These are phyloP conservation scores for Backusella circina DNA, from an alignment of 192 early-diverging fungal genomes.

Conservation along the genomic window DNA sequence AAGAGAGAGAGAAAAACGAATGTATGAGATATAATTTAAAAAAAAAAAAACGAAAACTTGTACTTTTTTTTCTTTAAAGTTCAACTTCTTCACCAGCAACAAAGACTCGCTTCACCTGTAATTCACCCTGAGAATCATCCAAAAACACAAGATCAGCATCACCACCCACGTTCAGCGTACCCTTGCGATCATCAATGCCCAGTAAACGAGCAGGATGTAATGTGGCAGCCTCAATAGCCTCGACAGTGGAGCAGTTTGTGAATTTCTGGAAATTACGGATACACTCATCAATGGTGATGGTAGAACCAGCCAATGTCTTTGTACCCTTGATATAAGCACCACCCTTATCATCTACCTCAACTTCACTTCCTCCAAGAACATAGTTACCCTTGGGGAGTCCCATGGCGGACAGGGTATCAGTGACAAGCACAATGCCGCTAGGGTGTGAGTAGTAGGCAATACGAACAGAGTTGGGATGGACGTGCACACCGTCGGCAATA, in stretches of 20 bases:
- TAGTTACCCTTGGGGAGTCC: constrained; percentile 69
- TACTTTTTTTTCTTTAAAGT: not conserved
- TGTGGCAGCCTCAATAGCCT: constrained; percentile 80
- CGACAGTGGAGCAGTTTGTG: constrained; percentile 69
- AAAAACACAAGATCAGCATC: constrained; percentile 79
- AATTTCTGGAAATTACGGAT: constrained; percentile 78
- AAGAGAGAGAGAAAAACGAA: not conserved
- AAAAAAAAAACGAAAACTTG: not conserved
- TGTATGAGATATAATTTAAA: constrained; percentile 1
- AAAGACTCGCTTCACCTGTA: constrained; percentile 65
- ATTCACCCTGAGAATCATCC: constrained; percentile 46
- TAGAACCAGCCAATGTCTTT: constrained; percentile 69
- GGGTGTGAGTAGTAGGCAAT: constrained; percentile 85
- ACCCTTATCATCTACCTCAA: constrained; percentile 34
- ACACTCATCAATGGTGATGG: constrained; percentile 67
- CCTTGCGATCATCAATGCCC: constrained; percentile 70
- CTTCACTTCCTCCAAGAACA: constrained; percentile 45
- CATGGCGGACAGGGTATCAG: constrained; percentile 78
- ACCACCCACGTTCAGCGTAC: constrained; percentile 64
- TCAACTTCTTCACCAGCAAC: constrained; percentile 61
- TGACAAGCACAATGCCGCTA: constrained; percentile 70
- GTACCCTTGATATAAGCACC: constrained; percentile 78
- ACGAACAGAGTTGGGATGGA: constrained; percentile 76
- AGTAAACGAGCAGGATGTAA: constrained; percentile 73
- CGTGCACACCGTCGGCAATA: constrained; percentile 83